A percentile compares a stretch with the other conserved stretches of the same genome.
phyloP scores from a whole-genome alignment of 2,329 filamentous ascomycete genomes.

The Cladosporium sphaerospermum region DNA sequence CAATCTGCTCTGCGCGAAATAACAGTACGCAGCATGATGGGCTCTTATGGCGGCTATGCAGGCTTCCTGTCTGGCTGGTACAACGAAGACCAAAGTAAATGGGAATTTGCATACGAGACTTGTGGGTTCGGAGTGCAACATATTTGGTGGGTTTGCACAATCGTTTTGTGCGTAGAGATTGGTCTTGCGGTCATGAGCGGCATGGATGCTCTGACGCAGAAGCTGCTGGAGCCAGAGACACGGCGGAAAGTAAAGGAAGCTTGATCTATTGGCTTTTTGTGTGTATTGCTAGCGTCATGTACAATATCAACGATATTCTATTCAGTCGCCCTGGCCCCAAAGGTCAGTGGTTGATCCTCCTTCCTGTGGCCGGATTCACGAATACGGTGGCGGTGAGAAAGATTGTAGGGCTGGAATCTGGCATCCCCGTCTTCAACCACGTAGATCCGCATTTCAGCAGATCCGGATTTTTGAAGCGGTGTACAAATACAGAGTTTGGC shows the following conservation, averaged over 20 bases:
- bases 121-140: conserved; percentile 82
- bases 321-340: too few species aligned
- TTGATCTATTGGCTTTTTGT: neutral
- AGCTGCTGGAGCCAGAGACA: neutral
- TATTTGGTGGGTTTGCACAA: conserved; percentile 88
- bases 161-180: conserved; percentile 54
- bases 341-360: too few species aligned
- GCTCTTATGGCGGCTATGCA: conserved; percentile 85
- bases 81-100: conserved; percentile 63
- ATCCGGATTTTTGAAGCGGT: too few species aligned
- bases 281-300: neutral
- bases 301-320: too few species aligned
- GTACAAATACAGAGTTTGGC: too few species aligned
- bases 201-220: neutral
- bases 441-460: too few species aligned
- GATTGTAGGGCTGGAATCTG: too few species aligned
- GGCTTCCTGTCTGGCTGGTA: conserved; percentile 88
- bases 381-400: too few species aligned
- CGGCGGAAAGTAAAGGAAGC: neutral
- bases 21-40: conserved; percentile 98
- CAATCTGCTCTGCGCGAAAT: conserved; percentile 62
- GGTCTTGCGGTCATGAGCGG: conserved; percentile 21
- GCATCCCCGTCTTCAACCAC: too few species aligned
- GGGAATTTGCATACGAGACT: conserved; percentile 72
- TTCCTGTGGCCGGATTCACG: too few species aligned